Evolutionary conservation across 2,329 filamentous ascomycete genomes (phyloP), one percentile per base, ranked within the genome.

Genomic region (Tolypocladium sp.): DNA sequence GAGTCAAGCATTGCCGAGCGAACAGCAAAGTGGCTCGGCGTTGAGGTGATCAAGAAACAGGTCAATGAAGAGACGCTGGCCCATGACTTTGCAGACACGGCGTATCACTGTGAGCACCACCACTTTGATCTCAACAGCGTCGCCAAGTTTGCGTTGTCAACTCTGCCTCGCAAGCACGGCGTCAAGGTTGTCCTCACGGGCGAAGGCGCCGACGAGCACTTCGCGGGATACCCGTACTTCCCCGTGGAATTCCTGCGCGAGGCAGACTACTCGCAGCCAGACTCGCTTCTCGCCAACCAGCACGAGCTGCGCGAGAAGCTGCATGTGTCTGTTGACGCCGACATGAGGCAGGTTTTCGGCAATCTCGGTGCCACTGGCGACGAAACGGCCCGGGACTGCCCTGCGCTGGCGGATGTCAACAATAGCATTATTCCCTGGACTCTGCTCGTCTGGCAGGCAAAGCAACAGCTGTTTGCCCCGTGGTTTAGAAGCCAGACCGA

Each of bases 181-280:
- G 74, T 79, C 66, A 82, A 82, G 60, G 81, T 83, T 7, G 76
- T 84, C 2, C 69, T 85, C 7, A 82, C 79, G 0, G 75, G 76
- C 25, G 78, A 82, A 64, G 80, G 79, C 7, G 69, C 79, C 12
- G 82, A 84, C 61, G 81, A 84, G 69, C 73, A 78, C 56, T 84
- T 84, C 64, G 76, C 71, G 2, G 82, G 82, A 37, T 85, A 84
- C 61, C 68, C 72, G 0, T 69, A 73, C 53, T 79, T 79, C 58
- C 64, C 74, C 0, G 68, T 74, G 0, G 80, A 83, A 57, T 76
- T 75, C 57, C 71, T 85, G 2, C 73, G 74, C 13, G 81, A 83
- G 62, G 64, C 74, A 1, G 82, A 84, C 63, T 56, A 57, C 12
- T 62, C 74, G 20, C 70, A 68, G 67, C 65, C 69, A 0, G 63